Evolutionary conservation across 768 basidiomycete genomes (phyloP), one percentile per base, ranked within the genome.

Genomic region (Termitomyces eurrhizus): DNA sequence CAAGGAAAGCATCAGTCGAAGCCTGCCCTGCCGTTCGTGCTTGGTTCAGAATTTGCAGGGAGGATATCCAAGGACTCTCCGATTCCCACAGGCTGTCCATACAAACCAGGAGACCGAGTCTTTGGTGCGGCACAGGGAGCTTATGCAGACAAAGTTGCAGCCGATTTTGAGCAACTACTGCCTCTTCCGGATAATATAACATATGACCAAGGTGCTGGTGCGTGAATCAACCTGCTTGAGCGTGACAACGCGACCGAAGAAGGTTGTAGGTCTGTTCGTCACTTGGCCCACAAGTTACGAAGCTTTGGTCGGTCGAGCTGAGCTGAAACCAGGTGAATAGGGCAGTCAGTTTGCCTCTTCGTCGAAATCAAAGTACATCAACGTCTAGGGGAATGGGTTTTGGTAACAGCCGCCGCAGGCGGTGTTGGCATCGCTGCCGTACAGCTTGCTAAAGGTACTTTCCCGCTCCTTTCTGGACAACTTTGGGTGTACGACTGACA

Each of bases 241-340:
- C 42, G 41, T 11, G 29, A 55, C 29, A 13, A 33, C 26, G 18
- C 29, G 29, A 42, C 29, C 5, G 32, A 55, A 16, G 54, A 42
- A 32, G 14, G 24, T 49, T 37, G 4, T 59, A 89, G 93, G 92
- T 3, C 69, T 97, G 53, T 90, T 73, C 65, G 74, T 98, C n/a
- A 95, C 93, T 8, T 94, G 90, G 85, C 92, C 94, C 0, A 98
- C 96, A 7, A 90, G 88, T 62, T 98, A 97, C 66, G 95, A 95
- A 68, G 97, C 88, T 0, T 77, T 99, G 14, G 90, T 94, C 0
- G 90, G 90, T 12, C 80, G 95, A 54, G 96, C 93, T 13, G 77
- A 90, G 50, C 74, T 95, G 45, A 86, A 94, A 69, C 74, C 84
- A 56, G 94, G 92, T 87, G 41, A 52, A 78, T 68, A 21, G 13